These are phyloP conservation scores for Exidia glandulosa DNA, from an alignment of 768 basidiomycete genomes.

Conservation along the genomic window DNA sequence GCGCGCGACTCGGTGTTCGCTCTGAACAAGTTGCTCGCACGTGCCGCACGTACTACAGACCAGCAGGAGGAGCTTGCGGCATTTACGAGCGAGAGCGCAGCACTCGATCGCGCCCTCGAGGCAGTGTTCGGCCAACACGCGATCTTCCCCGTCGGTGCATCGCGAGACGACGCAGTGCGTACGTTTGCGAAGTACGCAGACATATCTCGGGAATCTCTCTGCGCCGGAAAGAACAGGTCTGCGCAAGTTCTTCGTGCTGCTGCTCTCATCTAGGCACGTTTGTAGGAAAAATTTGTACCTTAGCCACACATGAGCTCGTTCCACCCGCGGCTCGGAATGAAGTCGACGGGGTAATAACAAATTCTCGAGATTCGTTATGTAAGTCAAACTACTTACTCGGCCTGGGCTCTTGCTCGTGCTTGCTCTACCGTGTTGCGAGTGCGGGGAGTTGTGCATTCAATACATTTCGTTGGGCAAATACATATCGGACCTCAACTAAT, in stretches of 20 bases:
- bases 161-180: neutral
- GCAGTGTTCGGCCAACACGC: neutral
- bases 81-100: neutral
- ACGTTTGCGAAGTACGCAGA: neutral
- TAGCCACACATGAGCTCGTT: too few relatives aligned
- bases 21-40: neutral
- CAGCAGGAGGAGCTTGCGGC: constrained; percentile 1
- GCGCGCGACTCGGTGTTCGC: neutral
- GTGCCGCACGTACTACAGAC: neutral
- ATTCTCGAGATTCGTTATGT: too few relatives aligned
- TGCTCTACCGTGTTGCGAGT: too few relatives aligned
- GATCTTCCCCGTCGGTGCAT: neutral
- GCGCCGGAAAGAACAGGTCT: neutral
- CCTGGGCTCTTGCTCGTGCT: too few relatives aligned
- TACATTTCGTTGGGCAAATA: too few relatives aligned
- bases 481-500: too few relatives aligned
- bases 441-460: too few relatives aligned
- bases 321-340: too few relatives aligned
- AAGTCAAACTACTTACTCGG: too few relatives aligned
- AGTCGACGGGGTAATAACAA: too few relatives aligned
- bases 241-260: neutral
- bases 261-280: neutral
- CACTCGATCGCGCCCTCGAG: neutral
- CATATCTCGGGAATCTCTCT: neutral
- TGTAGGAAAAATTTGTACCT: too few relatives aligned